Evolutionary conservation across 108 stramenopile species (phyloP).

Genomic region (Nitzschia inconspicua): DNA sequence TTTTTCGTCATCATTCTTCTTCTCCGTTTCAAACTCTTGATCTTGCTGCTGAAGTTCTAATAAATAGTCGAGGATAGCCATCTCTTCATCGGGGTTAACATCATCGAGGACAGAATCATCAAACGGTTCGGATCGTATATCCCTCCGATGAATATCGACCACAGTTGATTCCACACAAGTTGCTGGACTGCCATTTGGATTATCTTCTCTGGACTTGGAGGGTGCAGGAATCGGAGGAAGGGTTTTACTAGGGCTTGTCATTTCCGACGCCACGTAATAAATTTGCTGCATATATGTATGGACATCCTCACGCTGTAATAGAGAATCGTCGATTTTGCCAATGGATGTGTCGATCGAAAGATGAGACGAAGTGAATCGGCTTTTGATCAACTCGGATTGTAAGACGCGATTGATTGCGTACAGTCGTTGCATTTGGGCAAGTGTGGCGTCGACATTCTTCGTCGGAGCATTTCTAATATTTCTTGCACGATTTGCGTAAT

Average conservation of each 20-base stretch:
- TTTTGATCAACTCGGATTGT: slow-evolving; percentile 66
- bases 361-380: slow-evolving; percentile 29
- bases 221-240: background rate
- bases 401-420: slow-evolving; percentile 54
- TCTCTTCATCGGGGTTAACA: slow-evolving; percentile 83
- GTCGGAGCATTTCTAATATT: slow-evolving; percentile 89
- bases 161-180: no score
- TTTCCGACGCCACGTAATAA: slow-evolving; percentile 32
- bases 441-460: slow-evolving; percentile 74
- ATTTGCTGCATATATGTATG: slow-evolving; percentile 50
- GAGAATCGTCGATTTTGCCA: slow-evolving; percentile 43
- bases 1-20: slow-evolving; percentile 56
- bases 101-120: slow-evolving; percentile 47
- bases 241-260: slow-evolving; percentile 3
- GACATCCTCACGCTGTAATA: slow-evolving; percentile 61
- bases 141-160: no score
- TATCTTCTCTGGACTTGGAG: background rate
- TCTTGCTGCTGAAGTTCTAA: slow-evolving; percentile 78
- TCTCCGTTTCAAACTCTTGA: slow-evolving; percentile 54
- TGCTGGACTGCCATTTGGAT: background rate
- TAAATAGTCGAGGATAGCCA: slow-evolving; percentile 79
- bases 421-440: slow-evolving; percentile 82
- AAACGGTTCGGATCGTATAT: slow-evolving; percentile 25
- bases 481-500: slow-evolving; percentile 94
- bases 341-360: slow-evolving; percentile 12